A percentile compares a stretch with the other conserved stretches of the same genome.
Evolutionary conservation across 1,284 basidiomycete genomes (phyloP).

Genomic region (Irpex lacteus): DNA sequence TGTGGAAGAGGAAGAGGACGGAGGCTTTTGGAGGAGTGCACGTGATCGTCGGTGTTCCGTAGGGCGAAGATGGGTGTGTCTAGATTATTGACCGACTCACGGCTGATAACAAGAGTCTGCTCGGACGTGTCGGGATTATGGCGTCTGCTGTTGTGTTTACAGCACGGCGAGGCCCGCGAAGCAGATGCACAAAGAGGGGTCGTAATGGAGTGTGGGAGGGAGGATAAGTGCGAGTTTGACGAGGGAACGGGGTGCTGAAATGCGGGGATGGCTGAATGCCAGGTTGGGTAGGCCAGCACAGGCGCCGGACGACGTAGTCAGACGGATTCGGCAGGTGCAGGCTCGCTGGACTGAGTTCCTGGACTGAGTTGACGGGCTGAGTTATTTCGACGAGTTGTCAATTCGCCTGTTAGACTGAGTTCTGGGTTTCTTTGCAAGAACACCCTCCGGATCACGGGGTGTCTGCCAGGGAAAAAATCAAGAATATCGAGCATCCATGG

Average conservation of each 20-base stretch:
- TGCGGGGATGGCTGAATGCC: not conserved
- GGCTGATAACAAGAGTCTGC: not conserved
- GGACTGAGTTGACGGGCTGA: too few species aligned
- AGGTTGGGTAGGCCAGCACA: not conserved
- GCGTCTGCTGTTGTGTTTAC: not conserved
- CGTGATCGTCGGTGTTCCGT: not conserved
- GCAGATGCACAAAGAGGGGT: not conserved
- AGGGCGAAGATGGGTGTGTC: not conserved
- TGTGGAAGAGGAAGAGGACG: not conserved
- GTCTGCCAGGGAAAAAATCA: not conserved
- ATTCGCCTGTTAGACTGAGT: not conserved
- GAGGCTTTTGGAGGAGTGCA: not conserved
- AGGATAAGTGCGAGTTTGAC: not conserved
- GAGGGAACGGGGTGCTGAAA: not conserved
- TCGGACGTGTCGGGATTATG: not conserved
- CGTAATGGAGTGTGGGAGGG: not conserved
- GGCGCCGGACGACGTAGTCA: not conserved
- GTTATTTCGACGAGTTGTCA: too few species aligned
- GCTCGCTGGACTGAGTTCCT: too few species aligned
- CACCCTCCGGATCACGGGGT: not conserved
- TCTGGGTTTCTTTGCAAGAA: not conserved
- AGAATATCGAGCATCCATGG: conserved; percentile 16
- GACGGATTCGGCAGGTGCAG: not conserved
- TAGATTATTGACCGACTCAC: not conserved
- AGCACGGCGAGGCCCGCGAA: not conserved